Evolutionary conservation across 192 early-diverging fungal species (phyloP), one percentile per base, ranked within the genome.

Genomic region (Allomyces arbusculus): DNA sequence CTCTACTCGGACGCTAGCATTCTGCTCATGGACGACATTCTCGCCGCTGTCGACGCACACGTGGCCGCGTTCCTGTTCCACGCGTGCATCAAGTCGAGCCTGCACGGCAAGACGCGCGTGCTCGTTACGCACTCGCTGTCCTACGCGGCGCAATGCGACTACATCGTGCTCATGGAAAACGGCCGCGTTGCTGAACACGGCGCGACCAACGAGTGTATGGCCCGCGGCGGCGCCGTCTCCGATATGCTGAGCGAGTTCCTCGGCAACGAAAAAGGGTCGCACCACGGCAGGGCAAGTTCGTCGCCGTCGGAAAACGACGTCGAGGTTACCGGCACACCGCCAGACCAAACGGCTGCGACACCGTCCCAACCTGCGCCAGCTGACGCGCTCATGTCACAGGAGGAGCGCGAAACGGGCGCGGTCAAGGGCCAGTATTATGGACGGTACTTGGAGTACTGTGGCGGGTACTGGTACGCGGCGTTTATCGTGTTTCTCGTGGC

Each of bases 1-100:
- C 74, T 90, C 0, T 92, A 95, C 75, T 77, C 72, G 10, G 76
- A 84, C 66, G 75, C 84, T 9, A 88, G 90, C 28, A 86, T 94
- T 64, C 80, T 87, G 11, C 72, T 94, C 0, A 66, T 94, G 4
- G 91, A 94, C 66, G 93, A 95, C 62, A 89, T 89, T 7, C 74
- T 97, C 50, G 83, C 82, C 65, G 91, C 90, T 12, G 89, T 95
- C 0, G 93, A 96, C 72, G 84, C 84, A 3, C 80, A 83, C 63
- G 82, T 85, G 19, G 81, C 80, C 65, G 68, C 66, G 10, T 73
- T 72, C 69, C 78, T 91, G 22, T 86, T 95, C 79, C 77, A 90
- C 63, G 68, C 79, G 20, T 90, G 84, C 66, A 86, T 91, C 70
- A 45, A 68, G 61, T 82, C 83, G 1, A 12, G 22, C 25, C 72